A percentile compares a stretch with the other conserved stretches of the same genome.
These are phyloP conservation scores for Cyberlindnera galapagoensis DNA, from an alignment of 805 yeast genomes.

Conservation along the genomic window DNA sequence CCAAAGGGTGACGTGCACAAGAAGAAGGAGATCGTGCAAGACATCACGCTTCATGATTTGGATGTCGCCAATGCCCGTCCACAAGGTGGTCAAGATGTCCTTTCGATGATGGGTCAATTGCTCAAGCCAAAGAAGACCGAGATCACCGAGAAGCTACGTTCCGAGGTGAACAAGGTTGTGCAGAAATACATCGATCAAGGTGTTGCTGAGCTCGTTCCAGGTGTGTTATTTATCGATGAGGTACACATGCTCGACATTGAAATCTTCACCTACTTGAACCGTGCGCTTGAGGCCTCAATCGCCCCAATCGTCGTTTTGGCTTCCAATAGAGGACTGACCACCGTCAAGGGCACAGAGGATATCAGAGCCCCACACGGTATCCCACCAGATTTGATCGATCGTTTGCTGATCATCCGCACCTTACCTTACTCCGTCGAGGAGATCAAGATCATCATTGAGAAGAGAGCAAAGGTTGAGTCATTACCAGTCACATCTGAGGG, in stretches of 20 bases:
- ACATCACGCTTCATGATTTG: conserved; percentile 91
- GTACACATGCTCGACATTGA: conserved; percentile 98
- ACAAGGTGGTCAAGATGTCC: conserved; percentile 93
- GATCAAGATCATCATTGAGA: conserved; percentile 71
- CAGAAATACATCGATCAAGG: conserved; percentile 97
- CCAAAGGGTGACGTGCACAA: conserved; percentile 99
- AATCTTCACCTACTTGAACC: conserved; percentile 89
- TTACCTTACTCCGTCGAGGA: conserved; percentile 82
- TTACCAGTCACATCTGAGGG: conserved; percentile 64
- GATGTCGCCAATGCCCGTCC: conserved; percentile 97
- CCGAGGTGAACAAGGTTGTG: conserved; percentile 93
- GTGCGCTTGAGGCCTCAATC: conserved; percentile 86
- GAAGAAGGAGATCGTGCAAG: conserved; percentile 96
- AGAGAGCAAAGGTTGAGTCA: conserved; percentile 74
- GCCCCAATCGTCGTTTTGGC: conserved; percentile 96
- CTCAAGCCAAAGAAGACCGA: conserved; percentile 95
- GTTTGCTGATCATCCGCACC: conserved; percentile 88
- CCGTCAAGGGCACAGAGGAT: conserved; percentile 86
- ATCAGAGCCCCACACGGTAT: conserved; percentile 90
- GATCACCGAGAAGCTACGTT: conserved; percentile 90
- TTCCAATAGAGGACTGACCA: conserved; percentile 89
- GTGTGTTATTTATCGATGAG: conserved; percentile 96
- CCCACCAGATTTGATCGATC: conserved; percentile 90
- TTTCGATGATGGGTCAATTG: conserved; percentile 95
- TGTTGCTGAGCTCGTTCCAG: conserved; percentile 95